phyloP scores from a whole-genome alignment of 352 stramenopile species.

The Globisporangium rhizosaccharum region DNA sequence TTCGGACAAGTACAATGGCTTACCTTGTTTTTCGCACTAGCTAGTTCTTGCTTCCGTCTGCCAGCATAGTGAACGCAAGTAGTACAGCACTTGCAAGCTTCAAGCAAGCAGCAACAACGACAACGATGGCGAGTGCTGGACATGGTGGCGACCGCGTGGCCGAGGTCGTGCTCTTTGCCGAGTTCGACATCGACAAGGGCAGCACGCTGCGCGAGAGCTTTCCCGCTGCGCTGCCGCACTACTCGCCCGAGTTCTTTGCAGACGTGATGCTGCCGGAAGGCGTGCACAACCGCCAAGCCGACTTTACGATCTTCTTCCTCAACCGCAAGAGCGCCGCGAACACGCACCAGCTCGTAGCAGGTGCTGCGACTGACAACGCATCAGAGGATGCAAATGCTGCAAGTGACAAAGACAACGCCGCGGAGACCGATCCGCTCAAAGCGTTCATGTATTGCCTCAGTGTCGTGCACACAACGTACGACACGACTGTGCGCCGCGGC shows the following conservation, averaged over 20 bases:
- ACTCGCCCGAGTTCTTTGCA: conserved; percentile 86
- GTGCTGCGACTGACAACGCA: neutral
- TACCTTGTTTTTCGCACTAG: no score
- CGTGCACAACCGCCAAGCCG: conserved; percentile 82
- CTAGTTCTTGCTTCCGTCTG: no score
- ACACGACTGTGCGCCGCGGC: conserved; percentile 59
- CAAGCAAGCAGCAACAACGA: no score
- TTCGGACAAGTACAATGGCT: no score
- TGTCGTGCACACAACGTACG: conserved; percentile 79
- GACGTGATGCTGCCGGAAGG: conserved; percentile 86
- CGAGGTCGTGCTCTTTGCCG: conserved; percentile 72
- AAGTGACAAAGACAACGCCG: neutral
- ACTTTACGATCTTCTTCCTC: conserved; percentile 88
- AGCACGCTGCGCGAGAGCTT: conserved; percentile 78
- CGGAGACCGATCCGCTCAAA: conserved; percentile 37
- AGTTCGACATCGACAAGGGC: conserved; percentile 87
- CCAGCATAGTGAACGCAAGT: no score
- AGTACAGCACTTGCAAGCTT: no score
- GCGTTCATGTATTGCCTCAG: conserved; percentile 87
- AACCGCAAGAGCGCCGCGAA: conserved; percentile 42
- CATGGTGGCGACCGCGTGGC: conserved; percentile 26
- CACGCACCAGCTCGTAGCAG: conserved; percentile 2
- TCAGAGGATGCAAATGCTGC: conserved; percentile 1
- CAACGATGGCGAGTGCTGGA: conserved; percentile 1
- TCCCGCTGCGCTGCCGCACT: conserved; percentile 52